A percentile compares a stretch with the other conserved stretches of the same genome.
Evolutionary conservation across 176 grass and related monocot species (phyloP).

Genomic region (Triticum timopheevii): DNA sequence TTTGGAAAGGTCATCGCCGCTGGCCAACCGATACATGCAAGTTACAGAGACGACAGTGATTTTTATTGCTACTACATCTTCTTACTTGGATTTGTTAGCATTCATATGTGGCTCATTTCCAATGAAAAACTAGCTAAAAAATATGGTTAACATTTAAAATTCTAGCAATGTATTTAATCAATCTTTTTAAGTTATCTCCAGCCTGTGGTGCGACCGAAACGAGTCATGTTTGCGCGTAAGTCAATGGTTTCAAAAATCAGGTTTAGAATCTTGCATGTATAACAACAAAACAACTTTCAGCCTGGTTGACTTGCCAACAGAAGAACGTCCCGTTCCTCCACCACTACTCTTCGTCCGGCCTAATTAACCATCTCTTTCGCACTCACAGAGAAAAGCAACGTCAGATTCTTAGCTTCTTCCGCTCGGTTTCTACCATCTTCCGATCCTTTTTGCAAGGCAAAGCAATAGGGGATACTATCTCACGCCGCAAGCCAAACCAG

Average conservation of each 20-base stretch:
- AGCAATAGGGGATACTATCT: background rate
- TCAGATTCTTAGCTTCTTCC: constrained; percentile 4
- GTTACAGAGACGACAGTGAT: background rate
- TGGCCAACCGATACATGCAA: no score
- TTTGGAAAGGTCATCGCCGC: no score
- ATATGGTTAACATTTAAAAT: no score
- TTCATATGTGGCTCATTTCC: background rate
- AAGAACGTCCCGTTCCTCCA: background rate
- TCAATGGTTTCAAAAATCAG: background rate
- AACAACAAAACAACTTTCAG: background rate
- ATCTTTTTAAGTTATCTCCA: background rate
- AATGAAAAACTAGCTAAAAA: no score
- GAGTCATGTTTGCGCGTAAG: background rate
- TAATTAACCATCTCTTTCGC: background rate
- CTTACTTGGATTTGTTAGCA: background rate
- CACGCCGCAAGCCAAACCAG: background rate
- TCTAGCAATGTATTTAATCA: background rate
- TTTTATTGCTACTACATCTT: background rate
- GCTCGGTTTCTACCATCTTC: background rate
- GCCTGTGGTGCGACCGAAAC: background rate
- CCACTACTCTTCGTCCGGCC: background rate
- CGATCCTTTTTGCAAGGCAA: background rate
- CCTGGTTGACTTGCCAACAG: constrained; percentile 16
- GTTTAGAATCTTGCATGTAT: background rate
- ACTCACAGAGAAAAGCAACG: background rate